phyloP scores from a whole-genome alignment of 179 eudicot genomes.

The Beta macrorhiza region DNA sequence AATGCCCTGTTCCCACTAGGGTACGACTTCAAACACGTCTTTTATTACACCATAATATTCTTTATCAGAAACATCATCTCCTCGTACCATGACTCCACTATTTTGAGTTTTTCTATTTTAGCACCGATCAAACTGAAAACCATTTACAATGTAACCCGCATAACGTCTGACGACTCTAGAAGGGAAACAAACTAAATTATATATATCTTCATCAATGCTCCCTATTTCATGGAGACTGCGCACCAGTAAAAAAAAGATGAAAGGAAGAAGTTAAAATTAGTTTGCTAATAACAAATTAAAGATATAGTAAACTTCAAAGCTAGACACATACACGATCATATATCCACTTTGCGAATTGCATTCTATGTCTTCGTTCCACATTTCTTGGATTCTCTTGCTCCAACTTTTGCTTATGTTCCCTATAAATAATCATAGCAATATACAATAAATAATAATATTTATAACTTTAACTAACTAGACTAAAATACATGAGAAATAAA shows the following conservation, averaged over 20 bases:
- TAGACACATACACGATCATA: background rate
- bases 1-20: background rate
- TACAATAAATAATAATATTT: background rate
- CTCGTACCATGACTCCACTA: constrained; percentile 1
- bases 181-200: constrained; percentile 8
- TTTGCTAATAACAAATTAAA: background rate
- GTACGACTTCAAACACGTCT: background rate
- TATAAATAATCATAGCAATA: background rate
- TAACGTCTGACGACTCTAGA: background rate
- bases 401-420: background rate
- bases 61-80: background rate
- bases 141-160: constrained; percentile 9
- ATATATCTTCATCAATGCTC: background rate
- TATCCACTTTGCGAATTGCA: background rate
- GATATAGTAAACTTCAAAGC: too few relatives aligned
- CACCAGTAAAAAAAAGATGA: background rate
- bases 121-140: background rate
- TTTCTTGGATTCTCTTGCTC: background rate
- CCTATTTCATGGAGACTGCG: background rate
- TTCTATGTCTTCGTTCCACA: background rate
- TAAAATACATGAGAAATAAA: background rate
- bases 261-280: background rate
- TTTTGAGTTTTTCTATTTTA: background rate
- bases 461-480: background rate
- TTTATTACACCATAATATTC: constrained; percentile 10